Base-by-base conservation (phyloP, 163 green algal species). In the Volvox carteri region DNA sequence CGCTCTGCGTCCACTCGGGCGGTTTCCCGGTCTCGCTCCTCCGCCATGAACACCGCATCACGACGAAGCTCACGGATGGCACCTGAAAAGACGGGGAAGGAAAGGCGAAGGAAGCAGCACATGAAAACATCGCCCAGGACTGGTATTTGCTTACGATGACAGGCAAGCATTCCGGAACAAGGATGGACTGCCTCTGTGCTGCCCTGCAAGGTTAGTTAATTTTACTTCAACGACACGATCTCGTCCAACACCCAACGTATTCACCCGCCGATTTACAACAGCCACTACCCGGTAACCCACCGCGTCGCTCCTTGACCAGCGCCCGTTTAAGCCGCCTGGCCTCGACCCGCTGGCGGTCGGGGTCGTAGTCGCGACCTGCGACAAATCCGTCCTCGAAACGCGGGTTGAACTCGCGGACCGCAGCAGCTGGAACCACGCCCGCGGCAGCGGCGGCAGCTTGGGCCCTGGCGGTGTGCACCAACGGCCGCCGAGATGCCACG, bases 31-130 rank as follows among this genome's bases (percentile, higher is more conserved):
- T 94, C 90, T 21, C 95, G 92, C 87, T 95, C 94, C 37, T 92
- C 93, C 4, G 95, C 92, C 94, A 99, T 95, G 93, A 98, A 99
- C 4, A 91, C 91, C 0, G 94, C 94, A 86, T 99, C 98, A 52
- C 96, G 95, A 2, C 98, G 96, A 85, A 99, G 96, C 96, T 99
- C 97, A 35, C 96, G 94, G 35, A 95, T 89, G 16, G 92, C 93
- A 48, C 94, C 91, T 92, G 76, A 21, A 39, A 5, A 23, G 67
- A 28, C 2, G 48, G 42, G 42, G 23, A 41, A 58, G 12, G 50
- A 16, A 65, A 19, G 54, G 54, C 5, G 19, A 30, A 23, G 54
- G 7, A 2, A 65, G 54, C 25, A 65, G 54, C 25, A 23, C 19
- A 60, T 60, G 50, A 16, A 65, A 65, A 11, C 28, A 65, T n/a